These are phyloP conservation scores for Fusarium veterinarium DNA, from an alignment of 2,329 filamentous ascomycete genomes.

Conservation along the genomic window DNA sequence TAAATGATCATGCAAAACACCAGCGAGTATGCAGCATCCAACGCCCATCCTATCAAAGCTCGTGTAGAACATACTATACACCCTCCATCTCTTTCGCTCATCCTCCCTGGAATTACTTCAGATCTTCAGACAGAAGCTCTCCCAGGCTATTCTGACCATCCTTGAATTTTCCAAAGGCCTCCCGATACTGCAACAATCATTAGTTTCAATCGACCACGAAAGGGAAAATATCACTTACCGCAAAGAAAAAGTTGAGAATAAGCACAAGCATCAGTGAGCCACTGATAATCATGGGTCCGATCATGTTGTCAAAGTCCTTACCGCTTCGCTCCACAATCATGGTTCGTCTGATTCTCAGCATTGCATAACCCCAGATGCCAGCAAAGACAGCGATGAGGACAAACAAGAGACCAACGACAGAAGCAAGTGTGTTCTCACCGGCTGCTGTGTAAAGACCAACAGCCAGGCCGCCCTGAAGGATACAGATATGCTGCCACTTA, in stretches of 20 bases:
- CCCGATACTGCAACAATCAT: slow-evolving; percentile 46
- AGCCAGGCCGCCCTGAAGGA: slow-evolving; percentile 86
- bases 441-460: slow-evolving; percentile 91
- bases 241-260: slow-evolving; percentile 88
- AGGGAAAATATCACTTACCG: slow-evolving; percentile 63
- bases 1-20: slow-evolving; percentile 12
- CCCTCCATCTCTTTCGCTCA: slow-evolving; percentile 3
- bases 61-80: slow-evolving; percentile 17
- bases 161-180: slow-evolving; percentile 48
- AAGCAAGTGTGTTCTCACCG: slow-evolving; percentile 79
- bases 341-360: slow-evolving; percentile 78
- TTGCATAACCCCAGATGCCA: slow-evolving; percentile 86
- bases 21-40: slow-evolving; percentile 26
- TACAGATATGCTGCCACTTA: slow-evolving; percentile 96
- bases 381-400: slow-evolving; percentile 85
- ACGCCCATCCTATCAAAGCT: slow-evolving; percentile 26
- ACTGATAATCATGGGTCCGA: slow-evolving; percentile 87
- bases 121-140: slow-evolving; percentile 45
- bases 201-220: slow-evolving; percentile 3
- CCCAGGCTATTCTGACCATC: slow-evolving; percentile 20
- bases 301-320: slow-evolving; percentile 90
- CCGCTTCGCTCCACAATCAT: slow-evolving; percentile 90
- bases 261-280: slow-evolving; percentile 81
- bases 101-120: slow-evolving; percentile 34
- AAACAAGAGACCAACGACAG: slow-evolving; percentile 84